phyloP scores from a whole-genome alignment of 2,329 filamentous ascomycete genomes.

The Diaporthe longicolla region DNA sequence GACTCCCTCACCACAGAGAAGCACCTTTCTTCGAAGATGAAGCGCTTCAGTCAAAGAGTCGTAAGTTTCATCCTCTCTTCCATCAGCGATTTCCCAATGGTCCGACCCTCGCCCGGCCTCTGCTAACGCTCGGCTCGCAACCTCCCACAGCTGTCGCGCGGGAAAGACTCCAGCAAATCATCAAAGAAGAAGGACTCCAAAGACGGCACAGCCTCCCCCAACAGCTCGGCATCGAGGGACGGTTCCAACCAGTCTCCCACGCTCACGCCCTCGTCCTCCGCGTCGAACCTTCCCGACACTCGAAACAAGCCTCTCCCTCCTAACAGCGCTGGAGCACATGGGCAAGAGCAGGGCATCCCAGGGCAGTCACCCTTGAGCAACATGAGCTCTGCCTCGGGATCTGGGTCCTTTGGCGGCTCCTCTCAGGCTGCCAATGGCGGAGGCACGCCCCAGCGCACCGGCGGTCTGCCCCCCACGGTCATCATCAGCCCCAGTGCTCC shows the following conservation, averaged over 20 bases:
- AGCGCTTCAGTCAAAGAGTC: conserved; percentile 97
- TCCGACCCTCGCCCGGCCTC: conserved; percentile 16
- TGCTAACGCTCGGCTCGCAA: conserved; percentile 32
- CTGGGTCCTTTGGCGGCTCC: conserved; percentile 48
- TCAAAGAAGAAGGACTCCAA: conserved; percentile 81
- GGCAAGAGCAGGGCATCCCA: conserved; percentile 55
- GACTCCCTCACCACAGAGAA: conserved; percentile 42
- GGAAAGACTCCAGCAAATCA: conserved; percentile 89
- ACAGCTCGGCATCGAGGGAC: conserved; percentile 67
- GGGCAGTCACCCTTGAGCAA: conserved; percentile 49
- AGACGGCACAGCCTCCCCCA: conserved; percentile 86
- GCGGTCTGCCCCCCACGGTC: conserved; percentile 84
- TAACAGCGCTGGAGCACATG: conserved; percentile 61
- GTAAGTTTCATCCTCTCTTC: conserved; percentile 70
- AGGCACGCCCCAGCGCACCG: conserved; percentile 74
- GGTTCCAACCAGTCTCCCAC: conserved; percentile 71
- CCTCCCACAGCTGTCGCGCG: conserved; percentile 82
- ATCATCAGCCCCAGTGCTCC: conserved; percentile 95
- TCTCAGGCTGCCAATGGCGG: conserved; percentile 64
- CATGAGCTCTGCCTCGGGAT: conserved; percentile 41
- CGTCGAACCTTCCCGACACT: conserved; percentile 86
- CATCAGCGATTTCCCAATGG: conserved; percentile 47
- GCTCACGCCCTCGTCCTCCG: conserved; percentile 88
- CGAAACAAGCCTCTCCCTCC: conserved; percentile 84
- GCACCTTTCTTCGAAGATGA: conserved; percentile 77